Evolutionary conservation across 495 filamentous ascomycete genomes (phyloP), one percentile per base, ranked within the genome.

Genomic region (Cryomyces minteri): DNA sequence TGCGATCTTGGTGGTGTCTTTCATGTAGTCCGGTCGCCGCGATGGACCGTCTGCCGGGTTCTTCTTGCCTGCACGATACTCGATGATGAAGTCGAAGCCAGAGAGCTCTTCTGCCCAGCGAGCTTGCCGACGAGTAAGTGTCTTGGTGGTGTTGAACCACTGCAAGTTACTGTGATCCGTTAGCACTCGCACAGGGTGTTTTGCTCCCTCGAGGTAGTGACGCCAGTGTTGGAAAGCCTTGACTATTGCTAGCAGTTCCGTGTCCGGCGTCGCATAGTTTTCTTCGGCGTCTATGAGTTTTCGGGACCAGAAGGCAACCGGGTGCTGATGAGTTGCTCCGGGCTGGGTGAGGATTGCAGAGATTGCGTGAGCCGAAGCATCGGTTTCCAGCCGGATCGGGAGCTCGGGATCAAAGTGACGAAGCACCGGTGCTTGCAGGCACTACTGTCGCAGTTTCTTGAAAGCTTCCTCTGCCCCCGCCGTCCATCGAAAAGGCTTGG

Each of bases 131-230:
- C 45, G 29, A 28, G 32, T 57, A 5, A 62, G 48, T 12, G 49
- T 39, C 31, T 47, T 44, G 10, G 41, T 49, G 11, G 33, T 51
- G 32, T 32, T 55, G 46, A 60, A 62, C 47, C 58, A 62, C 38
- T 57, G 32, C 0, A 64, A 51, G 40, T 54, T 59, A 42, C 55
- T 55, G 48, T 65, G 45, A 40, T 65, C 58, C 4, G 51, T 62
- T 5, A 57, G 38, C 11, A 59, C 39, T 40, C 48, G 41, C 60
- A 60, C 33, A 5, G 51, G 51, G 10, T 45, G 25, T 31, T 43
- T 43, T 43, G 48, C 44, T 42, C 47, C 43, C 33, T 49, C 32
- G 1, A 62, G 47, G 36, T 65, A 50, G 10, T 46, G 4, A 28
- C 54, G 41, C 61, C 49, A 67, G 40, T 40, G 36, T 41, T 48